Base-by-base conservation (phyloP, 2,329 filamentous ascomycete genomes). In the Scytalidium sp. region DNA sequence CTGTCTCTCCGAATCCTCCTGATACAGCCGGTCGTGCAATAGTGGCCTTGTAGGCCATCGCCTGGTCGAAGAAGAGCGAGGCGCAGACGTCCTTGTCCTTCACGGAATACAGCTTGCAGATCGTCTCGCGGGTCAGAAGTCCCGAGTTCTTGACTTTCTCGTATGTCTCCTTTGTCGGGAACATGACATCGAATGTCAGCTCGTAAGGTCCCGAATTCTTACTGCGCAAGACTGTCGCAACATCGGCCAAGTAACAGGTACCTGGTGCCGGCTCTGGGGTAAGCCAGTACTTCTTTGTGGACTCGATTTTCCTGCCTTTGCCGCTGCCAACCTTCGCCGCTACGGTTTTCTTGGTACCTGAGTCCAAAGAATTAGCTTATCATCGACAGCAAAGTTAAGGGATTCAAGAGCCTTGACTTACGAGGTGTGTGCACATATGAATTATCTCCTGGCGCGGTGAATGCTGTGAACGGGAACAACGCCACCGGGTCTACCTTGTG, bases 131-230 rank as follows among this genome's bases (percentile, higher is more conserved):
- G 1, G 58, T 65, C 2, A 77, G 59, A 0, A 74, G 17, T n/a
- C 65, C 63, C 0, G 70, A 61, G 0, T 58, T 48, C 45, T 70
- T 70, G 17, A 76, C 65, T 3, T 56, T 50, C 1, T 60, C 22
- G 50, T 72, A 79, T 0, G 60, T 56, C 0, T 57, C 57, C 11
- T 56, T 48, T 0, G 64, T 60, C 0, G 60, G 60, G 56, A 80
- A 80, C 47, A 80, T 73, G 36, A 76, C 66, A 49, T 80, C 77
- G 23, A 79, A 68, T 0, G 76, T 79, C 21, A 80, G 65, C 53
- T 80, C 75, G 50, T 69, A 80, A 0, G 76, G 75, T 0, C 76
- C 76, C 0, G 75, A 65, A 41, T 78, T 79, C 56, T 80, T 81
- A 11, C 72, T 75, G 0, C 76, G 68, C 1, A 79, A 55, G 2